A percentile compares a stretch with the other conserved stretches of the same genome.
Evolutionary conservation across 805 yeast genomes (phyloP).

Genomic region (Maudiozyma turicensis): DNA sequence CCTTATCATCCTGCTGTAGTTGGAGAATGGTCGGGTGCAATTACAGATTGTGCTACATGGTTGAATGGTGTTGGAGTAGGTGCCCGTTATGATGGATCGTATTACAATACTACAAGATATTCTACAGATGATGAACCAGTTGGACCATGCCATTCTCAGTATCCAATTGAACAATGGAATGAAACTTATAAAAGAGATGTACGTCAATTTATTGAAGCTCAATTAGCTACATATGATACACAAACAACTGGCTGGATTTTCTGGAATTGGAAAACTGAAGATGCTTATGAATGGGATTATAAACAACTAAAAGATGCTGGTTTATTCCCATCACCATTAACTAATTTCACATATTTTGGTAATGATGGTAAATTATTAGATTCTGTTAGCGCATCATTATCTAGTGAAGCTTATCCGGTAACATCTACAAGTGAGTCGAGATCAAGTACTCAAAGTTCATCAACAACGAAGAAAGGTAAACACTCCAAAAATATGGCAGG

Average conservation of each 20-base stretch:
- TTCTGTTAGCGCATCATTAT: slow-evolving; percentile 10
- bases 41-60: slow-evolving; percentile 65
- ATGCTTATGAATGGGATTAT: slow-evolving; percentile 60
- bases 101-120: slow-evolving; percentile 19
- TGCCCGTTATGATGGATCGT: slow-evolving; percentile 50
- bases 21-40: slow-evolving; percentile 66
- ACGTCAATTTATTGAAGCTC: slow-evolving; percentile 51
- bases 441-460: background rate
- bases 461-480: background rate
- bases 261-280: slow-evolving; percentile 65
- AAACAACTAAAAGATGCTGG: slow-evolving; percentile 37
- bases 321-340: slow-evolving; percentile 55
- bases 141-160: slow-evolving; percentile 38
- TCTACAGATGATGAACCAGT: slow-evolving; percentile 10
- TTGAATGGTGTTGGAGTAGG: slow-evolving; percentile 60
- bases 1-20: slow-evolving; percentile 40
- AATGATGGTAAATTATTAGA: slow-evolving; percentile 15
- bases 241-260: slow-evolving; percentile 52
- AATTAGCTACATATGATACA: slow-evolving; percentile 42
- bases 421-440: background rate
- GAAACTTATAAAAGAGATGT: slow-evolving; percentile 34
- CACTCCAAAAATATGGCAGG: background rate
- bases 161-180: slow-evolving; percentile 33
- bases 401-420: slow-evolving; percentile 8
- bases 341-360: slow-evolving; percentile 39